Evolutionary conservation across 176 grass and related monocot genomes (phyloP).

Genomic region (Musa troglodytarum): DNA sequence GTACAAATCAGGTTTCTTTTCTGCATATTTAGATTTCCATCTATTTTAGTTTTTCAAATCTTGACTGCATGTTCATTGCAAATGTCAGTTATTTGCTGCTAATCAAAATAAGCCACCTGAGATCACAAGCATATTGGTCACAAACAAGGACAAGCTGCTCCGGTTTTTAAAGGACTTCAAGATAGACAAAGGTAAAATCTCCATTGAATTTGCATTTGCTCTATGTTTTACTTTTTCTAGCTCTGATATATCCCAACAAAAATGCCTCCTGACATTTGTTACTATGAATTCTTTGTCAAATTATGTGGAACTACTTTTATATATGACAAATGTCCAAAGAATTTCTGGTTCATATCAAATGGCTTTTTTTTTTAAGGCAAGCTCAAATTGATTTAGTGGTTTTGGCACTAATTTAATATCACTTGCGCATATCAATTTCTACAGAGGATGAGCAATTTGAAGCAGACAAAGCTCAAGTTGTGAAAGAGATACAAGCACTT

Average conservation of each 20-base stretch:
- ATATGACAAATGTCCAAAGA: too few relatives aligned
- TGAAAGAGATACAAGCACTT: slow-evolving; percentile 24
- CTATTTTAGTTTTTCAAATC: background rate
- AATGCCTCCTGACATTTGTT: too few relatives aligned
- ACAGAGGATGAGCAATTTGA: slow-evolving; percentile 47
- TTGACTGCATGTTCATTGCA: background rate
- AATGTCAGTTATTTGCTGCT: slow-evolving; percentile 35
- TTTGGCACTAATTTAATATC: background rate
- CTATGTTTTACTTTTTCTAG: too few relatives aligned
- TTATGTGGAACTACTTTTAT: too few relatives aligned
- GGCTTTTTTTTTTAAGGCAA: too few relatives aligned
- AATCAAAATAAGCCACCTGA: slow-evolving; percentile 50
- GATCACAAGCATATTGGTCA: slow-evolving; percentile 33
- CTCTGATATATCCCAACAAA: too few relatives aligned
- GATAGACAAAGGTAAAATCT: slow-evolving; percentile 35
- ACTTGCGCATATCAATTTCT: background rate
- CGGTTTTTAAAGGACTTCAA: slow-evolving; percentile 42
- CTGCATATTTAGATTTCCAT: background rate
- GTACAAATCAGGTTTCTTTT: slow-evolving; percentile 4
- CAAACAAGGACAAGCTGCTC: slow-evolving; percentile 54
- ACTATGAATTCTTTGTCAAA: too few relatives aligned
- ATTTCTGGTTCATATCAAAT: too few relatives aligned
- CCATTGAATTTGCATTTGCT: background rate
- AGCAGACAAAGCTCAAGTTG: slow-evolving; percentile 34
- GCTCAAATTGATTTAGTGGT: too few relatives aligned